A percentile compares a stretch with the other conserved stretches of the same genome.
phyloP scores from a whole-genome alignment of 805 yeast species.

The Kluyveromyces starmeri region DNA sequence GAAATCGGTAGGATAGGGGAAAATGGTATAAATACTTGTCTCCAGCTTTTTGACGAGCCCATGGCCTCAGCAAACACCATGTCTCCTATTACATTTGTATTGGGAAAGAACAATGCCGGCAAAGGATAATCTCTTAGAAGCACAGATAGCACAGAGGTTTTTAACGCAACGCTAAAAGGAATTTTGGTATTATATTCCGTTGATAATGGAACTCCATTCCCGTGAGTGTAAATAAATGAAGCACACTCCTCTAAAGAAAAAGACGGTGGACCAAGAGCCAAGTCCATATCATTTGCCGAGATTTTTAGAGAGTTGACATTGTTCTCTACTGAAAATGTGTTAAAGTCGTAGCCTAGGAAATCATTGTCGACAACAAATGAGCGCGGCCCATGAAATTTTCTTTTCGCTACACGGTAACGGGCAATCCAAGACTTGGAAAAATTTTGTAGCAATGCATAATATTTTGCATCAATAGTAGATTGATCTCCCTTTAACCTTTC shows the following conservation, averaged over 20 bases:
- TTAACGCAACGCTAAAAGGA: constrained; percentile 40
- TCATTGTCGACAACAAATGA: not conserved
- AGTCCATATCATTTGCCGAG: constrained; percentile 16
- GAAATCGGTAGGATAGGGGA: constrained; percentile 38
- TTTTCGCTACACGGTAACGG: constrained; percentile 25
- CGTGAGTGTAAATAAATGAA: constrained; percentile 33
- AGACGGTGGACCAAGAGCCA: constrained; percentile 25
- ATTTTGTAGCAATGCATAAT: constrained; percentile 22
- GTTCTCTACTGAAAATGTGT: constrained; percentile 1
- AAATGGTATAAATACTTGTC: constrained; percentile 48
- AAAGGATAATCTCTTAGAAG: constrained; percentile 47
- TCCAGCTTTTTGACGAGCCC: constrained; percentile 35
- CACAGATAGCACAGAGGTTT: constrained; percentile 35
- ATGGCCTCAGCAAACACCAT: constrained; percentile 51
- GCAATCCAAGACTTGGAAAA: constrained; percentile 36
- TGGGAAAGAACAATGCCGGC: constrained; percentile 45
- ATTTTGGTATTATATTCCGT: constrained; percentile 45
- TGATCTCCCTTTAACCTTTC: constrained; percentile 1
- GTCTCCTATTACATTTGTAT: constrained; percentile 36
- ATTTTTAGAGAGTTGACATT: constrained; percentile 7
- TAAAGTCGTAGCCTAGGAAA: not conserved
- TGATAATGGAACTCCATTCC: constrained; percentile 46
- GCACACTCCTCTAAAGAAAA: constrained; percentile 22
- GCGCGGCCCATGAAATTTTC: constrained; percentile 24
- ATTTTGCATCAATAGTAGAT: constrained; percentile 6